These are phyloP conservation scores for Verticillium zaregamsianum DNA, from an alignment of 2,329 filamentous ascomycete genomes.

Conservation along the genomic window DNA sequence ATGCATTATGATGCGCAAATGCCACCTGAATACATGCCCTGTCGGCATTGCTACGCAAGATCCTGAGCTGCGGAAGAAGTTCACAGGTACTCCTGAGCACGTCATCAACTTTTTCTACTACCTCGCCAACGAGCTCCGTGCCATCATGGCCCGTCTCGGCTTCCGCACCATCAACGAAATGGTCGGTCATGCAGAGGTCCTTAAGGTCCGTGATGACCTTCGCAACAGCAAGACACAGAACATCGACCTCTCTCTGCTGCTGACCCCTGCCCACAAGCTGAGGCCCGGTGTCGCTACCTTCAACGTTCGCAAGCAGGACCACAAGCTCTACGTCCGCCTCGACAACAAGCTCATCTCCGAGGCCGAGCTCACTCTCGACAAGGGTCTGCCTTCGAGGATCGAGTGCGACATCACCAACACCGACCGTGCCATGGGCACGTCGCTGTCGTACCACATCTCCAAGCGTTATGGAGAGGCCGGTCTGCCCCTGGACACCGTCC, in stretches of 20 bases:
- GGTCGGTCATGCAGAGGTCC: conserved; percentile 85
- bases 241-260: conserved; percentile 86
- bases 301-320: conserved; percentile 97
- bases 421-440: conserved; percentile 88
- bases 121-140: conserved; percentile 88
- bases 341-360: conserved; percentile 98
- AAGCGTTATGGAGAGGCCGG: conserved; percentile 87
- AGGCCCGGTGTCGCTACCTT: conserved; percentile 93
- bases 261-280: conserved; percentile 93
- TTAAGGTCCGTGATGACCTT: conserved; percentile 84
- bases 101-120: conserved; percentile 99
- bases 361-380: conserved; percentile 89
- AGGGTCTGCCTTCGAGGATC: conserved; percentile 86
- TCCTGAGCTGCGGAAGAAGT: conserved; percentile 90
- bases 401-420: conserved; percentile 97
- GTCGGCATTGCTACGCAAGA: conserved; percentile 96
- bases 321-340: conserved; percentile 84
- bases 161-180: conserved; percentile 97
- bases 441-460: conserved; percentile 92
- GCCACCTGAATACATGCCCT: conserved; percentile 68
- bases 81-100: conserved; percentile 87
- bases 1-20: conserved; percentile 91
- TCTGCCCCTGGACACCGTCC: conserved; percentile 86
- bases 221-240: conserved; percentile 86
- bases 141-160: conserved; percentile 94